Evolutionary conservation across 1,284 basidiomycete genomes (phyloP).

Genomic region (Irpex sp.): DNA sequence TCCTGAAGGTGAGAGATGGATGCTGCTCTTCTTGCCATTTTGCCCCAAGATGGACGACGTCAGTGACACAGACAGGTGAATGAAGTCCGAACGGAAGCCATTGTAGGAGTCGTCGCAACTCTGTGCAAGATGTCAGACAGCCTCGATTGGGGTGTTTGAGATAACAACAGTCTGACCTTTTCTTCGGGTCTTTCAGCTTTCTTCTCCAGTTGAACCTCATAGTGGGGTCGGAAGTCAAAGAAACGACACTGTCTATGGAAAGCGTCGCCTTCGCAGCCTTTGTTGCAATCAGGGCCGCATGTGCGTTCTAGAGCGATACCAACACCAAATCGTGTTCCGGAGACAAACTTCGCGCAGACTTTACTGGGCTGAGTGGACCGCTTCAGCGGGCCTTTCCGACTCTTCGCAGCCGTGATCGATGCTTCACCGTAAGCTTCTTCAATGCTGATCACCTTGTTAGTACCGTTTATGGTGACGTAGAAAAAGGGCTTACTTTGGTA

Average conservation of each 20-base stretch:
- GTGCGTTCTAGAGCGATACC: slow-evolving; percentile 83
- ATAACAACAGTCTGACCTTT: slow-evolving; percentile 42
- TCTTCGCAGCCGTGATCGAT: not conserved
- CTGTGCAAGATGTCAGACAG: not conserved
- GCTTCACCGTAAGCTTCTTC: slow-evolving; percentile 24
- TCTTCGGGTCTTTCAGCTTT: slow-evolving; percentile 37
- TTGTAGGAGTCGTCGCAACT: slow-evolving; percentile 70
- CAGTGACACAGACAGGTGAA: slow-evolving; percentile 89
- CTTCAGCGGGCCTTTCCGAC: not conserved
- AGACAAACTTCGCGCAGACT: slow-evolving; percentile 77
- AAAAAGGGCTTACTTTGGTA: slow-evolving; percentile 63
- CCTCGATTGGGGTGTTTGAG: not conserved
- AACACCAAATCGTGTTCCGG: slow-evolving; percentile 89
- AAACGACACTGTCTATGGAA: slow-evolving; percentile 79
- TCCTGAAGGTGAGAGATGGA: slow-evolving; percentile 84
- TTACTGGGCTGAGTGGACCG: slow-evolving; percentile 32
- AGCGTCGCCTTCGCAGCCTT: slow-evolving; percentile 51
- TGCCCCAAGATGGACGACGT: slow-evolving; percentile 42
- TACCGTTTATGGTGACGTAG: not conserved
- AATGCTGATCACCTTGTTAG: slow-evolving; percentile 20
- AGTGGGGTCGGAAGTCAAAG: slow-evolving; percentile 83
- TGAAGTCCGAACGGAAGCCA: slow-evolving; percentile 90
- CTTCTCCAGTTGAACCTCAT: slow-evolving; percentile 67
- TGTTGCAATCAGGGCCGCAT: slow-evolving; percentile 70
- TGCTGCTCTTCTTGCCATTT: slow-evolving; percentile 49